Evolutionary conservation across 306 rosid species (phyloP).

Genomic region (Lotus japonicus): DNA sequence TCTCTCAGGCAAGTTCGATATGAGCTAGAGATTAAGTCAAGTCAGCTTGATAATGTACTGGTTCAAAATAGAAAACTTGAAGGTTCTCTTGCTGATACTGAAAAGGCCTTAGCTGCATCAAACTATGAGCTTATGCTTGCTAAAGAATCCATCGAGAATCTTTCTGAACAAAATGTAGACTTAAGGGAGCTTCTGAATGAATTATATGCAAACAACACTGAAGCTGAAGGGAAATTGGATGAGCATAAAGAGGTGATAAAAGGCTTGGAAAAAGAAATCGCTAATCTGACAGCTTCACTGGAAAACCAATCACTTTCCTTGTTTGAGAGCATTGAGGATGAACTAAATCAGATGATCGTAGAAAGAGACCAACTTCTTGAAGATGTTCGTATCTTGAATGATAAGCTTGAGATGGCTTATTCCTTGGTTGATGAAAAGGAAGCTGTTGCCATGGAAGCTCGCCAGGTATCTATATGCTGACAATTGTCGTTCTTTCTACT

Average conservation of each 20-base stretch:
- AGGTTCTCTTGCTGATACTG: constrained; percentile 51
- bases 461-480: constrained; percentile 51
- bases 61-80: constrained; percentile 48
- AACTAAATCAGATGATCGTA: constrained; percentile 43
- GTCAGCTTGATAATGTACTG: constrained; percentile 54
- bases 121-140: constrained; percentile 63
- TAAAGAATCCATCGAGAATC: constrained; percentile 36
- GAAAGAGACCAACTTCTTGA: constrained; percentile 77
- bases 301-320: constrained; percentile 48
- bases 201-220: constrained; percentile 43
- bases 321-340: constrained; percentile 54
- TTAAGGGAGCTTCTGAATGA: constrained; percentile 62
- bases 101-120: constrained; percentile 48
- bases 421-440: constrained; percentile 86
- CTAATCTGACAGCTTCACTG: constrained; percentile 54
- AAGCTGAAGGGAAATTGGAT: constrained; percentile 58
- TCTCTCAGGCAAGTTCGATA: constrained; percentile 54
- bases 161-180: constrained; percentile 58
- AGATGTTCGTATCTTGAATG: constrained; percentile 53
- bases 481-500: constrained; percentile 15
- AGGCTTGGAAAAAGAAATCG: constrained; percentile 73
- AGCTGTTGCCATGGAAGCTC: constrained; percentile 75
- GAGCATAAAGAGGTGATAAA: constrained; percentile 71
- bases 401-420: constrained; percentile 71
- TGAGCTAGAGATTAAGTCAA: constrained; percentile 60